Evolutionary conservation across 2,329 filamentous ascomycete species (phyloP), one percentile per base, ranked within the genome.

Genomic region (Hypoxylon sp.): DNA sequence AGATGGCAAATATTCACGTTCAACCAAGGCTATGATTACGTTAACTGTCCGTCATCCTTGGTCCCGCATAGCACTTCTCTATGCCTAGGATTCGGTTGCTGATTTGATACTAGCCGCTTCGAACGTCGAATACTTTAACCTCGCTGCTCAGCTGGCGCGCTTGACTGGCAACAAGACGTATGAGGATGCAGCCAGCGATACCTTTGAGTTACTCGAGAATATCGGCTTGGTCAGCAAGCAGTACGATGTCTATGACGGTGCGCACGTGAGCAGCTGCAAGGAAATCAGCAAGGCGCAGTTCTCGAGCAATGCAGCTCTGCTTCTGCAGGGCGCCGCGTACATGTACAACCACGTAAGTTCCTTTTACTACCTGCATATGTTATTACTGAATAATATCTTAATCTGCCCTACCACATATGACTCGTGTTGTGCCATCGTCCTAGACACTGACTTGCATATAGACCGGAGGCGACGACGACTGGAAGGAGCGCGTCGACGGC

Each of bases 111-210:
- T 62, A 75, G 76, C 80, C 10, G 79, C 81, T 61, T 78, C 82
- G 10, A 84, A 84, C 69, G 80, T 79, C 4, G 79, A 78, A 53
- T 83, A 82, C 73, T 81, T 84, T 71, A 82, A 83, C 66, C 73
- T 85, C 24, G 83, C 78, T n/a, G 84, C 89, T 13, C 85, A 88
- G 10, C 81, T 92, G 15, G 88, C 87, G 0, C 79, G 83, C 7
- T 88, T 89, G 76, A 91, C 89, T 0, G 81, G 83, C 37, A 90
- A 92, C 74, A 67, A 83, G 51, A 91, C 88, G 0, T 92, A 91
- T 75, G 79, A 84, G 5, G 80, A 87, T 1, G 87, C 84, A 84
- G 89, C 88, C 0, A 82, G 85, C 24, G 84, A 79, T 58, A 82
- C 83, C 1, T 93, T 89, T 70, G 79, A 87, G 53, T 85, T 83